Evolutionary conservation across 352 stramenopile species (phyloP).

Genomic region (Phytopythium kandeliae): DNA sequence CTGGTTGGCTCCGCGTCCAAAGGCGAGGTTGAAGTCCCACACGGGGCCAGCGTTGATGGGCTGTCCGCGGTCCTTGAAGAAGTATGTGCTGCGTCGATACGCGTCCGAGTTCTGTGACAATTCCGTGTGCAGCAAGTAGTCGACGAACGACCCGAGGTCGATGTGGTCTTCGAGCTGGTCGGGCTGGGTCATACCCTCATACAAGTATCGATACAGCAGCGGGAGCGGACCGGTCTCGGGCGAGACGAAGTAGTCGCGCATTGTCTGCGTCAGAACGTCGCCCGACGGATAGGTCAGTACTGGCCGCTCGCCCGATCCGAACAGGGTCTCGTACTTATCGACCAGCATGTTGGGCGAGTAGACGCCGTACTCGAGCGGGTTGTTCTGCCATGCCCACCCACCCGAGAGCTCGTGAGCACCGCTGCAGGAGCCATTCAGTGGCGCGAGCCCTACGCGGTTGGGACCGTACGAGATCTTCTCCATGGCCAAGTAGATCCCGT

Average conservation of each 20-base stretch:
- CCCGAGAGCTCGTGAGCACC: constrained; percentile 24
- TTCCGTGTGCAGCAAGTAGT: constrained; percentile 39
- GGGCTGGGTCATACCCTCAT: constrained; percentile 27
- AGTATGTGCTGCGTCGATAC: constrained; percentile 27
- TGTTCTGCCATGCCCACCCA: constrained; percentile 59
- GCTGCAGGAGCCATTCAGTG: constrained; percentile 21
- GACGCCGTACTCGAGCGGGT: constrained; percentile 14
- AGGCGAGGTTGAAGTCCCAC: constrained; percentile 40
- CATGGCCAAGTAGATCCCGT: constrained; percentile 42
- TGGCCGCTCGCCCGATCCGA: constrained; percentile 21
- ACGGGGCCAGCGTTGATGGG: constrained; percentile 33
- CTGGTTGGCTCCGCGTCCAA: constrained; percentile 15
- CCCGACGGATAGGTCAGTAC: constrained; percentile 18
- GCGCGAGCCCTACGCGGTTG: constrained; percentile 40
- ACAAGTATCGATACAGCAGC: constrained; percentile 21
- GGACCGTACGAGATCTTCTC: constrained; percentile 49
- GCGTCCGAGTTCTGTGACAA: constrained; percentile 34
- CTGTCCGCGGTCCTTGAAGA: constrained; percentile 31
- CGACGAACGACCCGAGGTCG: constrained; percentile 33
- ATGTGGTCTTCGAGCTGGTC: constrained; percentile 13
- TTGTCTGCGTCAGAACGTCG: constrained; percentile 17
- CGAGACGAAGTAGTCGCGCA: constrained; percentile 34
- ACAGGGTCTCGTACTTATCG: constrained; percentile 28
- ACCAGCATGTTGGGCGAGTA: constrained; percentile 23
- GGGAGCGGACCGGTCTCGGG: constrained; percentile 17